These are phyloP conservation scores for Wilhelminamyces savonicus DNA, from an alignment of 805 yeast genomes.

Conservation along the genomic window DNA sequence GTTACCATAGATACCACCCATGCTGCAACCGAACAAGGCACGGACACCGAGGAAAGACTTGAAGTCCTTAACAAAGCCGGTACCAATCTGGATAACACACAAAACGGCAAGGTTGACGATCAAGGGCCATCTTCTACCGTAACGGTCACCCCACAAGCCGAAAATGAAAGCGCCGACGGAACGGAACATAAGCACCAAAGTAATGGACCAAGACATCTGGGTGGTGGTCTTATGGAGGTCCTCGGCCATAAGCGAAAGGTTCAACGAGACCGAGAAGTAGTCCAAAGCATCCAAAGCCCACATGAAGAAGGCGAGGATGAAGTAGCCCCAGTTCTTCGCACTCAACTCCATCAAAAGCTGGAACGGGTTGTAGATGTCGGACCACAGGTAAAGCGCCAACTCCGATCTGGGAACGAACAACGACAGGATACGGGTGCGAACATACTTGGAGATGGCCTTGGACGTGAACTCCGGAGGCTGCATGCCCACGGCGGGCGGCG, in stretches of 20 bases:
- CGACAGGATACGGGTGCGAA: slow-evolving; percentile 42
- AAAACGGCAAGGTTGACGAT: slow-evolving; percentile 40
- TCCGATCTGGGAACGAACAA: slow-evolving; percentile 43
- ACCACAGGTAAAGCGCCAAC: slow-evolving; percentile 25
- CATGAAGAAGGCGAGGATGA: slow-evolving; percentile 45
- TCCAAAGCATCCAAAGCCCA: slow-evolving; percentile 69
- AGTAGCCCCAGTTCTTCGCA: slow-evolving; percentile 48
- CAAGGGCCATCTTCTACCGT: slow-evolving; percentile 58
- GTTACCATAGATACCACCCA: slow-evolving; percentile 69
- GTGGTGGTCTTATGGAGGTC: slow-evolving; percentile 40
- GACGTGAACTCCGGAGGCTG: slow-evolving; percentile 25
- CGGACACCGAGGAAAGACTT: slow-evolving; percentile 55
- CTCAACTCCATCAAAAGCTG: slow-evolving; percentile 46
- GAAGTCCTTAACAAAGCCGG: slow-evolving; percentile 54
- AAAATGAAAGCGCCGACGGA: slow-evolving; percentile 61
- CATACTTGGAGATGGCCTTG: slow-evolving; percentile 27
- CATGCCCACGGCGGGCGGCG: too few relatives aligned
- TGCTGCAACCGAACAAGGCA: slow-evolving; percentile 57
- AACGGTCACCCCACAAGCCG: slow-evolving; percentile 53
- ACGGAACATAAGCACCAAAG: slow-evolving; percentile 62
- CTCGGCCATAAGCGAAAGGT: slow-evolving; percentile 41
- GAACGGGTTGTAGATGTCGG: slow-evolving; percentile 54
- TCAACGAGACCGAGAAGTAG: slow-evolving; percentile 52
- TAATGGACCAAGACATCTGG: slow-evolving; percentile 64
- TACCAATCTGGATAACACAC: slow-evolving; percentile 52